Evolutionary conservation across 495 filamentous ascomycete species (phyloP).

Genomic region (Melanomma pulvis-pyrius): DNA sequence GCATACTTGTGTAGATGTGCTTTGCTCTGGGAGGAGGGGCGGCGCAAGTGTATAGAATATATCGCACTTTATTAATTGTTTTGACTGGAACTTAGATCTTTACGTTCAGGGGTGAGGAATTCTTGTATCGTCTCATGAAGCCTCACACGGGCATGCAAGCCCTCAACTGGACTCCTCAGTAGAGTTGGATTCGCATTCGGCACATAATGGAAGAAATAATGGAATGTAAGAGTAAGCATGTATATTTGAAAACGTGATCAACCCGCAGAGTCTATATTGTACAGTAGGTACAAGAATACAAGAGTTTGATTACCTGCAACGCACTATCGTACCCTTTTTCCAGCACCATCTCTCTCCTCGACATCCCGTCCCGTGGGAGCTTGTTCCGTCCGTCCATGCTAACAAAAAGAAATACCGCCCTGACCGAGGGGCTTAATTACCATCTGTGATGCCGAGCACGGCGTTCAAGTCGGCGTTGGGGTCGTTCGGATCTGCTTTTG

Average conservation of each 20-base stretch:
- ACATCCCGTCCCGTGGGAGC: constrained; percentile 3
- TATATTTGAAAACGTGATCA: constrained; percentile 29
- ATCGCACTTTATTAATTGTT: background rate
- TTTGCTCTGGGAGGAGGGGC: background rate
- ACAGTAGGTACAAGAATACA: constrained; percentile 42
- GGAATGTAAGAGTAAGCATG: constrained; percentile 8
- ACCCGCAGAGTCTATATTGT: constrained; percentile 40
- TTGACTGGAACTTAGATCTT: too few species aligned
- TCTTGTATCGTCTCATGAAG: too few species aligned
- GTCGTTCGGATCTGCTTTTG: constrained; percentile 70
- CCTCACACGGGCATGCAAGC: too few species aligned
- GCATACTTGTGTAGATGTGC: background rate
- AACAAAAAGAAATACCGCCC: constrained; percentile 1
- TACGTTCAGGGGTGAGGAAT: too few species aligned
- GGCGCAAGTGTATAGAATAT: background rate
- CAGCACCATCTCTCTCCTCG: constrained; percentile 5
- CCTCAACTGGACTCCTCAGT: too few species aligned
- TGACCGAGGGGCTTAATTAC: constrained; percentile 44
- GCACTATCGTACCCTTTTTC: background rate
- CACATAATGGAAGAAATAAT: background rate
- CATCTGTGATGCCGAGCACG: constrained; percentile 67
- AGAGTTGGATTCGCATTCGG: too few species aligned
- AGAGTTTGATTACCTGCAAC: constrained; percentile 4
- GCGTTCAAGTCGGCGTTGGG: constrained; percentile 89
- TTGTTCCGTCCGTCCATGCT: background rate